phyloP scores from a whole-genome alignment of 495 filamentous ascomycete genomes.

The Stereocaulon alpinum region DNA sequence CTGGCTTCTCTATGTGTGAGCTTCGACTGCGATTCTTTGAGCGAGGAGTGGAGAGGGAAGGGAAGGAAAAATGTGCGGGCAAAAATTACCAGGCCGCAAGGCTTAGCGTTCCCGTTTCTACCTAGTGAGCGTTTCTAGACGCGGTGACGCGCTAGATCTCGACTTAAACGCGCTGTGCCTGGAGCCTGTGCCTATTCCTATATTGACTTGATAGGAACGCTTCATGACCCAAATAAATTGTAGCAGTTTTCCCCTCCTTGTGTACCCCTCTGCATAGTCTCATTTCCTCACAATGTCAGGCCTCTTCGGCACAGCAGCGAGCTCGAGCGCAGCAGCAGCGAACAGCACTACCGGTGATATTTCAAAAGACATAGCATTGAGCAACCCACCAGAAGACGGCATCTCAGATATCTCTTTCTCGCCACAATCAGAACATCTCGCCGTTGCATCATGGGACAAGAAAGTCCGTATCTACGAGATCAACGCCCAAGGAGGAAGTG shows the following conservation, averaged over 20 bases:
- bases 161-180: background rate
- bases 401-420: constrained; percentile 78
- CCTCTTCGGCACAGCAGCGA: constrained; percentile 51
- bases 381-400: constrained; percentile 70
- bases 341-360: constrained; percentile 79
- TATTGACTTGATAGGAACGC: too few species aligned
- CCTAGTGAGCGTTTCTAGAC: background rate
- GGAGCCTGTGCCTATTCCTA: too few species aligned
- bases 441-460: constrained; percentile 87
- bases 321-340: constrained; percentile 36
- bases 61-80: background rate
- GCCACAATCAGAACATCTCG: constrained; percentile 64
- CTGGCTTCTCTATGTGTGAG: constrained; percentile 72
- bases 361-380: constrained; percentile 73
- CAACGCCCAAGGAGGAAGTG: constrained; percentile 54
- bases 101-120: background rate
- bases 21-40: constrained; percentile 99
- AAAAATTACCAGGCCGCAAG: background rate
- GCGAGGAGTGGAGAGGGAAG: constrained; percentile 56
- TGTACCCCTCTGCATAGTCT: background rate
- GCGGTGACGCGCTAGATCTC: background rate
- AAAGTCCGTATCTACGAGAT: constrained; percentile 90
- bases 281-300: constrained; percentile 42
- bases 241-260: background rate
- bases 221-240: too few species aligned